Conservation (phyloP, 805 yeast genomes). For the Hanseniaspora clermontiae region DNA sequence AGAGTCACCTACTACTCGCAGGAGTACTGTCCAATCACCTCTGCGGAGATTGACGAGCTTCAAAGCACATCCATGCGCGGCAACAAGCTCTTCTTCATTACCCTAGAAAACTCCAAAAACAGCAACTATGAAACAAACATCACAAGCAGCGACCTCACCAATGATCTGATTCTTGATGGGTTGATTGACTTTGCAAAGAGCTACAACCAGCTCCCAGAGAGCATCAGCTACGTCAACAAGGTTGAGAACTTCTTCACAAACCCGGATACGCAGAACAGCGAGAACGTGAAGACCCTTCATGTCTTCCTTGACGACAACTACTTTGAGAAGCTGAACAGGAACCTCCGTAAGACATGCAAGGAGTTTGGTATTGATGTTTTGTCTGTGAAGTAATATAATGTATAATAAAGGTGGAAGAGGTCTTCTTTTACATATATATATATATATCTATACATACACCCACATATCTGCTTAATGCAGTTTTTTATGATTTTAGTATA, state of each 20-base stretch:
- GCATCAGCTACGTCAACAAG: slow-evolving; percentile 7
- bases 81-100: slow-evolving; percentile 6
- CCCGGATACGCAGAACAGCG: neutral
- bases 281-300: neutral
- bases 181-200: slow-evolving; percentile 8
- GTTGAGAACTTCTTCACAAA: neutral
- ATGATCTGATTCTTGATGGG: slow-evolving; percentile 1
- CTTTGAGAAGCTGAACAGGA: slow-evolving; percentile 1
- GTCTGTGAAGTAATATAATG: neutral
- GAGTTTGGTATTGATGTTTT: neutral
- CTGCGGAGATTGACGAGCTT: slow-evolving; percentile 14
- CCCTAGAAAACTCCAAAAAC: slow-evolving; percentile 3
- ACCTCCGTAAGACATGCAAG: neutral
- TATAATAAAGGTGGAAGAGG: neutral
- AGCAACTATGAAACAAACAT: slow-evolving; percentile 7
- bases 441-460: too few species aligned
- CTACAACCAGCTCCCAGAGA: slow-evolving; percentile 8
- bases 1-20: slow-evolving; percentile 40
- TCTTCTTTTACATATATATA: neutral
- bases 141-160: neutral
- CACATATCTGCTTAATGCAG: too few species aligned
- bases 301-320: neutral
- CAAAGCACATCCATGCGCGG: neutral
- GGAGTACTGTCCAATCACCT: slow-evolving; percentile 23
- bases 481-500: too few species aligned